Evolutionary conservation across 163 green algal species (phyloP), one percentile per base, ranked within the genome.

Genomic region (Scenedesmus sp.): DNA sequence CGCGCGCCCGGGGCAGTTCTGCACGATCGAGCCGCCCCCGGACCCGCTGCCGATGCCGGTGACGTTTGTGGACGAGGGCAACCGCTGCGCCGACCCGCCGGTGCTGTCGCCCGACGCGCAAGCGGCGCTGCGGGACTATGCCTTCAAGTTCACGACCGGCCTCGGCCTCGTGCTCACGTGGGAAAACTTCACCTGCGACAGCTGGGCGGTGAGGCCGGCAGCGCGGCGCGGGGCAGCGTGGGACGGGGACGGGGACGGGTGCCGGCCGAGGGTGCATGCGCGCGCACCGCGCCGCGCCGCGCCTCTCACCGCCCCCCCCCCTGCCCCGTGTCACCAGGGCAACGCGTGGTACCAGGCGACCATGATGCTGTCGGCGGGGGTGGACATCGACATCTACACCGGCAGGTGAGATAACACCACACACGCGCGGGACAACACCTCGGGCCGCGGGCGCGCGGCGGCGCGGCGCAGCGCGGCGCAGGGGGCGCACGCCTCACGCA

Each of bases 311-410:
- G 39, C 6, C 39, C 10, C 50, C 7, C 22, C 14, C 50, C 18
- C 50, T 58, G 18, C 50, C 13, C 14, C 50, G 22, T 17, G n/a
- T 2, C 15, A 22, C 9, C 54, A 77, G 69, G 69, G 69, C 15
- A 67, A 45, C 34, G 69, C 69, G 31, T 77, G 48, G 53, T 77
- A 77, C 39, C 33, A 67, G 39, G 69, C 69, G n/a, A 66, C 51
- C 7, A 14, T 77, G 4, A 1, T 60, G 1, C 6, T 77, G 24
- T 39, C 54, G 24, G 69, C 69, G 0, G 69, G 69, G n/a, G 34
- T 58, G 1, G 36, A 67, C 36, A 18, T 77, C 20, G 69, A 77
- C 39, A 67, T 77, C 54, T 77, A 67, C 54, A 66, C 69, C 9
- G 69, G 33, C n/a, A n/a, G n/a, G n/a, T n/a, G n/a, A n/a, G n/a